phyloP scores from a whole-genome alignment of 2,329 filamentous ascomycete species.

The Colletotrichum neosansevieriae region DNA sequence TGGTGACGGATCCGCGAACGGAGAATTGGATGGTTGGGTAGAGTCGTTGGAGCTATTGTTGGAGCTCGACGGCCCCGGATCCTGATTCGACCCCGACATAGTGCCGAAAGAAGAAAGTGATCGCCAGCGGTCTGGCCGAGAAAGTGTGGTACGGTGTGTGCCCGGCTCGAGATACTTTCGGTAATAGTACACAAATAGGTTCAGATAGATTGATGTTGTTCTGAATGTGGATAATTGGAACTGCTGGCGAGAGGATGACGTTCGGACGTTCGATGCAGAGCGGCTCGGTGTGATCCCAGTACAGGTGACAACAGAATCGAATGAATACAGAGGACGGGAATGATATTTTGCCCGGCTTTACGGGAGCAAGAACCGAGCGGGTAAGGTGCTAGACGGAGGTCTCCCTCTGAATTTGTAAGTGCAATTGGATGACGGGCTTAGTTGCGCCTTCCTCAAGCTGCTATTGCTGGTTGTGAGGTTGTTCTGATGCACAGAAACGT shows the following conservation, averaged over 20 bases:
- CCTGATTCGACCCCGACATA: conserved; percentile 27
- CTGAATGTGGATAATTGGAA: conserved; percentile 3
- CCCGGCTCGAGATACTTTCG: background rate
- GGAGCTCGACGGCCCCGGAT: conserved; percentile 26
- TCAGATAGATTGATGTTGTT: conserved; percentile 4
- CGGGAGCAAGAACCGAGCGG: too few relatives aligned
- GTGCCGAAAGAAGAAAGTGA: conserved; percentile 22
- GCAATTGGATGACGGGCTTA: too few relatives aligned
- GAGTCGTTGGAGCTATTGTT: conserved; percentile 8
- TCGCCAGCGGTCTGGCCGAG: conserved; percentile 15
- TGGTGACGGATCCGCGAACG: conserved; percentile 26
- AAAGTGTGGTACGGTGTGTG: background rate
- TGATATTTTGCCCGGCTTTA: too few relatives aligned
- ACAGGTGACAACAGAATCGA: too few relatives aligned
- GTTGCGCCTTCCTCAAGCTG: too few relatives aligned
- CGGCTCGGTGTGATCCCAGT: background rate
- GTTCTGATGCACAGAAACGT: too few relatives aligned
- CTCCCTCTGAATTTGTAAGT: too few relatives aligned
- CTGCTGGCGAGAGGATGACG: background rate
- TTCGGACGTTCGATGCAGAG: background rate
- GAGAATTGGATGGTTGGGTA: conserved; percentile 6
- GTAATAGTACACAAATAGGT: background rate
- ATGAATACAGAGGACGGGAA: too few relatives aligned
- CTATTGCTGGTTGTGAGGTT: too few relatives aligned
- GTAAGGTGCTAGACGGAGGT: too few relatives aligned